Evolutionary conservation across 2,329 filamentous ascomycete species (phyloP).

Genomic region (Xylariaceae sp.): DNA sequence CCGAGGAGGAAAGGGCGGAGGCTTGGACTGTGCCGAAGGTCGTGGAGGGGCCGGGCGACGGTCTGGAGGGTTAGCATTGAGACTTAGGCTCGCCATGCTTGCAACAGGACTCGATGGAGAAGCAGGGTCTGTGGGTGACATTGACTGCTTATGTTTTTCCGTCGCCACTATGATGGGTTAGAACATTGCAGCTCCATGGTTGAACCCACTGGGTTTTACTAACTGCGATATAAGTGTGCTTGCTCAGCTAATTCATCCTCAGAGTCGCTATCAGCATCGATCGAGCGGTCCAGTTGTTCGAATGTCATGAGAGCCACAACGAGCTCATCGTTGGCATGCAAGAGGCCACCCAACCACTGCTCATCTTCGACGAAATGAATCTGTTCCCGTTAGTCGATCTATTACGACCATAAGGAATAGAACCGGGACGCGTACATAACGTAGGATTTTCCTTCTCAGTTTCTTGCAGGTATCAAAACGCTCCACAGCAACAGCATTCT

Average conservation of each 20-base stretch:
- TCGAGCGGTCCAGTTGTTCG: constrained; percentile 84
- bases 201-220: constrained; percentile 18
- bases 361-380: constrained; percentile 89
- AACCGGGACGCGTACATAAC: constrained; percentile 55
- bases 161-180: constrained; percentile 44
- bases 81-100: constrained; percentile 42
- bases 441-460: constrained; percentile 75
- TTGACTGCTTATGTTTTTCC: constrained; percentile 46
- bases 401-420: not conserved
- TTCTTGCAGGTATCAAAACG: constrained; percentile 84
- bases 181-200: constrained; percentile 14
- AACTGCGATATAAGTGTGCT: constrained; percentile 59
- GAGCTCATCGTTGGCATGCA: constrained; percentile 95
- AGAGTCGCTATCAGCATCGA: constrained; percentile 68
- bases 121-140: constrained; percentile 35
- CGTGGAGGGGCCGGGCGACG: constrained; percentile 44
- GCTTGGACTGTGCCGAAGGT: constrained; percentile 43
- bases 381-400: constrained; percentile 35
- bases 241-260: constrained; percentile 64
- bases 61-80: constrained; percentile 36
- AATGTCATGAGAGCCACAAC: constrained; percentile 89
- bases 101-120: constrained; percentile 34
- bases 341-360: constrained; percentile 82
- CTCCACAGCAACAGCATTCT: constrained; percentile 68
- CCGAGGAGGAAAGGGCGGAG: constrained; percentile 43